Base-by-base conservation (phyloP, 2,329 filamentous ascomycete genomes). In the Hypocrella siamensis region DNA sequence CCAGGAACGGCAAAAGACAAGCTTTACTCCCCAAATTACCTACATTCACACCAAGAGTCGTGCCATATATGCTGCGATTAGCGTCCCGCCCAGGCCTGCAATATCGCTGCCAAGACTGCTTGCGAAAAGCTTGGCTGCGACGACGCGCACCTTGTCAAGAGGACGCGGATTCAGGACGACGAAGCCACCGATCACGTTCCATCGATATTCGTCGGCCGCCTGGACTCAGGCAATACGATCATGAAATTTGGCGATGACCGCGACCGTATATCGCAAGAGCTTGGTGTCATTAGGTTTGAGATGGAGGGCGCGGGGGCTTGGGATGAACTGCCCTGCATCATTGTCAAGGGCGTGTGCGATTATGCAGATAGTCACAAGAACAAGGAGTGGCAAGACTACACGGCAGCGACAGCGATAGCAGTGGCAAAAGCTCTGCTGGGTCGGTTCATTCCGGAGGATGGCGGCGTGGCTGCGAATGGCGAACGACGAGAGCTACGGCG, bases 191-290 rank as follows among this genome's bases (percentile, higher is more conserved):
- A 38, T 51, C 4, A 31, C 49, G 19, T 46, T 50, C 31, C 52
- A 45, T n/a, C n/a, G n/a, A 36, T 60, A 1, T 51, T 56, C 31
- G 43, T 60, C 17, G 58, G 58, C 1, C 38, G 38, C 1, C 45
- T 61, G 7, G 57, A 45, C 3, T 58, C 56, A 2, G 54, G 48
- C 11, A 49, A 61, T 26, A 45, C 43, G 6, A 53, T 62, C 3
- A 54, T 63, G 7, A 59, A 54, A 30, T 53, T 51, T 6, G 52
- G 46, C 4, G 27, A 40, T 12, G 35, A 47, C 5, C 48, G 58
- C 9, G 57, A 62, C 28, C 12, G 24, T 0, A 39, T 58, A 16
- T 45, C 54, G 4, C 24, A 31, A 12, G 9, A 35, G 27, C 31
- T 43, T 0, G 19, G 26, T 1, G 33, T 51, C 7, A 22, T 22